Evolutionary conservation across 2,329 filamentous ascomycete species (phyloP), one percentile per base, ranked within the genome.

Genomic region (Colletotrichum spaethianum): DNA sequence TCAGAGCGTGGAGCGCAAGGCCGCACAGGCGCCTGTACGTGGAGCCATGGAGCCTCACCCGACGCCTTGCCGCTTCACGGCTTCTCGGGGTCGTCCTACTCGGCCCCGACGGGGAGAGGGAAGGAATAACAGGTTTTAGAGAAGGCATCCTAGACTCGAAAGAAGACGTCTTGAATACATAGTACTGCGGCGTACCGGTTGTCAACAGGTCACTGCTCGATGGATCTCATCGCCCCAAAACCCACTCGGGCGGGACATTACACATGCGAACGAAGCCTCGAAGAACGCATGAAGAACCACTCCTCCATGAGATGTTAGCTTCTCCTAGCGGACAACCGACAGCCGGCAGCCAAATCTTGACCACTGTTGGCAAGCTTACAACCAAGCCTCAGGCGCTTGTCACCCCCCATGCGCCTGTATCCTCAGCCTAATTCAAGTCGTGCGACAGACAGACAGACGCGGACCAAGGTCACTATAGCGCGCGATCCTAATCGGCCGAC

Each of bases 221-320:
- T 60, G 50, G 44, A n/a, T n/a, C n/a, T 53, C 55, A 44, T 59
- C 52, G 42, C 50, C 36, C 52, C 44, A 62, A 44, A 62, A 44
- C 28, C 69, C 57, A 44, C 36, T 14, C 6, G 16, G 50, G 57
- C 60, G 66, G 68, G 53, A 55, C 52, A 48, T 52, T 38, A n/a
- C 31, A 68, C n/a, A 68, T 64, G 70, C 65, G 40, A 53, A n/a
- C 60, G 70, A 70, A 72, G 70, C 28, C 31, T 31, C 70, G 60
- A 72, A 72, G 65, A 72, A 70, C 18, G 23, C 70, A 55, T 59
- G 33, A 70, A 70, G 65, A 70, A 72, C 28, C 18, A 50, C 46
- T 20, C 48, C 48, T 53, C 48, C 36, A n/a, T 23, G 48, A 26
- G 48, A 31, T 42, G 20, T 33, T 55, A 36, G 36, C 42, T 31